phyloP scores from a whole-genome alignment of 176 grass and related monocot species.

The Oryza punctata region DNA sequence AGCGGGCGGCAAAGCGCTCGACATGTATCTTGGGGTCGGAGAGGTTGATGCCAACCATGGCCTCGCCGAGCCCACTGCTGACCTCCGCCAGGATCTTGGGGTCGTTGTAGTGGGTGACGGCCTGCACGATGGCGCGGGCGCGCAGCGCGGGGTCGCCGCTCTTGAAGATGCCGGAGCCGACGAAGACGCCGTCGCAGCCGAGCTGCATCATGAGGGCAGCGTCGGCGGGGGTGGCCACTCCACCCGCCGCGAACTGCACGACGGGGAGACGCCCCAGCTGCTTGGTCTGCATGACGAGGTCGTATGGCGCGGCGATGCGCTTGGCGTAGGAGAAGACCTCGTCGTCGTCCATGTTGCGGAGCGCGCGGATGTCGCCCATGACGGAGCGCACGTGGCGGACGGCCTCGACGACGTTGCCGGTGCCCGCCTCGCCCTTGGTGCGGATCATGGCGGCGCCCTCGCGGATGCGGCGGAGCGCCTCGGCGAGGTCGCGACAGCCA shows the following conservation, averaged over 20 bases:
- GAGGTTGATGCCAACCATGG: conserved; percentile 63
- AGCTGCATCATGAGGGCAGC: conserved; percentile 53
- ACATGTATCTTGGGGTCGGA: conserved; percentile 37
- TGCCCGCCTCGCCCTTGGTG: conserved; percentile 55
- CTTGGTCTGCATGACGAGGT: conserved; percentile 23
- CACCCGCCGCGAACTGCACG: conserved; percentile 14
- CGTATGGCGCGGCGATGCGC: conserved; percentile 45
- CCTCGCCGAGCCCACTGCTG: conserved; percentile 49
- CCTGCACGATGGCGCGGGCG: too few species aligned
- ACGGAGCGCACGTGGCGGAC: conserved; percentile 48
- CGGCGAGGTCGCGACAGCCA: conserved; percentile 43
- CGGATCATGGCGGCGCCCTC: conserved; percentile 51
- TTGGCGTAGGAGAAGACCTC: conserved; percentile 52
- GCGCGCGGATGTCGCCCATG: conserved; percentile 32
- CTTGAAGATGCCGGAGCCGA: too few species aligned
- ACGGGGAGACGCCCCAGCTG: conserved; percentile 36
- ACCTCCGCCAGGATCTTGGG: conserved; percentile 47
- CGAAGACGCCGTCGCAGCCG: conserved; percentile 15
- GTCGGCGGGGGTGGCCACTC: conserved; percentile 46
- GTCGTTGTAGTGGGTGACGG: conserved; percentile 3
- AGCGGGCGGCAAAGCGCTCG: conserved; percentile 56
- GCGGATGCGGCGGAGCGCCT: conserved; percentile 42
- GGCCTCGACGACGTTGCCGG: conserved; percentile 41
- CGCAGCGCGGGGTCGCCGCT: too few species aligned
- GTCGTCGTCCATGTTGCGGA: conserved; percentile 49